These are phyloP conservation scores for Astraeus odoratus DNA, from an alignment of 768 basidiomycete genomes.

Conservation along the genomic window DNA sequence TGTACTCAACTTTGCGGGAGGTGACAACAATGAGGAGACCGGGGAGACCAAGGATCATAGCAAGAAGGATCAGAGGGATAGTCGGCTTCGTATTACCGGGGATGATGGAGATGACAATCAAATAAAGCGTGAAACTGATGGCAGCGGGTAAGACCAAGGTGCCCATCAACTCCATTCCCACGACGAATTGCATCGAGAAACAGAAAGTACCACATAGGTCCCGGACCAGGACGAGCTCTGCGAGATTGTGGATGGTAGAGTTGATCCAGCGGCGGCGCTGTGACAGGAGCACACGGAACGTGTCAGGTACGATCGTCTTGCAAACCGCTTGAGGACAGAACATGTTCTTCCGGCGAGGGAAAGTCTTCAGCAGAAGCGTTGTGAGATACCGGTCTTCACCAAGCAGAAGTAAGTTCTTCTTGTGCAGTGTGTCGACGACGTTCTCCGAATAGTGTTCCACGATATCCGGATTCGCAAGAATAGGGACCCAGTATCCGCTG, in stretches of 20 bases:
- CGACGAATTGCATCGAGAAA: conserved; percentile 99
- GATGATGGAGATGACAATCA: conserved; percentile 83
- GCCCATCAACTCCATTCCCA: conserved; percentile 96
- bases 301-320: conserved; percentile 97
- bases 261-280: conserved; percentile 99
- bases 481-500: conserved; percentile 95
- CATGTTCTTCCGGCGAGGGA: conserved; percentile 98
- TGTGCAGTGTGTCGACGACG: conserved; percentile 97
- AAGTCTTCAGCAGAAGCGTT: conserved; percentile 95
- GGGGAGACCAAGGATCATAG: conserved; percentile 92
- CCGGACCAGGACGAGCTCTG: conserved; percentile 89
- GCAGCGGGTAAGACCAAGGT: conserved; percentile 96
- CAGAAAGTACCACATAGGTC: conserved; percentile 99
- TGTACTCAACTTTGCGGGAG: conserved; percentile 85
- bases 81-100: conserved; percentile 72
- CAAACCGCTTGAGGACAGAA: conserved; percentile 99
- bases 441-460: conserved; percentile 99
- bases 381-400: conserved; percentile 99
- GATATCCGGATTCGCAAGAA: conserved; percentile 97
- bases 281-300: conserved; percentile 86
- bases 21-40: conserved; percentile 95
- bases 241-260: conserved; percentile 95
- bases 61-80: conserved; percentile 88
- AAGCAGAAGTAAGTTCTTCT: conserved; percentile 95
- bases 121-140: conserved; percentile 93